phyloP scores from a whole-genome alignment of 768 basidiomycete genomes.

The Mycena crocata region DNA sequence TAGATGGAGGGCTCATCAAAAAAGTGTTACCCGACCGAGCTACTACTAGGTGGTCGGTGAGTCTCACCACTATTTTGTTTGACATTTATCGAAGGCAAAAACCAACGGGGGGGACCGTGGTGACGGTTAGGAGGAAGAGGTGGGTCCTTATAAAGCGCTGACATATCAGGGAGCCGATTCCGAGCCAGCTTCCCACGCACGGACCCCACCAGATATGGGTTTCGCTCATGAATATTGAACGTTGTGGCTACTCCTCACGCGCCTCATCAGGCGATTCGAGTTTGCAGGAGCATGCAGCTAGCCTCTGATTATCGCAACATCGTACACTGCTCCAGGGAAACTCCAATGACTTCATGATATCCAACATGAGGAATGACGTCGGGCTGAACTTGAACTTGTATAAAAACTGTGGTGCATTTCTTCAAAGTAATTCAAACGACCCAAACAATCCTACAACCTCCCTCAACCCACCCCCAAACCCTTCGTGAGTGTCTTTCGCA shows the following conservation, averaged over 20 bases:
- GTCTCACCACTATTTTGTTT: slow-evolving; percentile 98
- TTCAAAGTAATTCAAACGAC: no score
- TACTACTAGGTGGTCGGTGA: slow-evolving; percentile 72
- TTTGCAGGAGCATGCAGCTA: no score
- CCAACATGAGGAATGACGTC: no score
- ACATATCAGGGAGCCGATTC: slow-evolving; percentile 52
- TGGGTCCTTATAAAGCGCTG: slow-evolving; percentile 63
- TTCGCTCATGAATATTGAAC: background rate
- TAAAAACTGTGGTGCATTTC: no score
- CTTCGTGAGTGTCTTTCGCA: background rate
- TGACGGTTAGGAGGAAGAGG: slow-evolving; percentile 55
- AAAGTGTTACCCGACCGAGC: slow-evolving; percentile 64
- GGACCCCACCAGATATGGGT: no score
- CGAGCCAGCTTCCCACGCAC: slow-evolving; percentile 65
- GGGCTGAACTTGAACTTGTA: background rate
- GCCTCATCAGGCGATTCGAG: no score
- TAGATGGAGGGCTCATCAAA: slow-evolving; percentile 87
- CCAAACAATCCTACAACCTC: no score
- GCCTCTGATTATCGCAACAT: background rate
- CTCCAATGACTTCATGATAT: slow-evolving; percentile 25
- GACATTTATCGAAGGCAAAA: slow-evolving; percentile 68
- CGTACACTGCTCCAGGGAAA: slow-evolving; percentile 4
- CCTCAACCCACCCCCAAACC: no score
- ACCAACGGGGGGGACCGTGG: slow-evolving; percentile 50
- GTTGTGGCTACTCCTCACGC: background rate